Evolutionary conservation across 257 asterid genomes (phyloP).

Genomic region (Pogostemon cablin): DNA sequence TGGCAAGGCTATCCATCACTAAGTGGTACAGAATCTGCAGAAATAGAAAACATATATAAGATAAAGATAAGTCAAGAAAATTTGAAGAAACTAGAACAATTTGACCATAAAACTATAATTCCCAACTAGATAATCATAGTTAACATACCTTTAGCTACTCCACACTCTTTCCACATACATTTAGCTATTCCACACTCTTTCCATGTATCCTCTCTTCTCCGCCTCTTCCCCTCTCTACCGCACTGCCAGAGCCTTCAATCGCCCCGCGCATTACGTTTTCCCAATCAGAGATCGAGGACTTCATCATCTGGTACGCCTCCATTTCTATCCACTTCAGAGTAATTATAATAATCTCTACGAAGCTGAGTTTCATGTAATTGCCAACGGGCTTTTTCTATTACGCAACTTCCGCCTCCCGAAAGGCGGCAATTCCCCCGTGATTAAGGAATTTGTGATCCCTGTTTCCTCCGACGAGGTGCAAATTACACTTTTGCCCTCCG

Average conservation of each 20-base stretch:
- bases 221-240: constrained; percentile 58
- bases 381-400: constrained; percentile 64
- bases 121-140: too few relatives aligned
- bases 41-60: too few relatives aligned
- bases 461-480: constrained; percentile 53
- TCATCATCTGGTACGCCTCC: constrained; percentile 80
- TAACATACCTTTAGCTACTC: too few relatives aligned
- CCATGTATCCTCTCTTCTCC: constrained; percentile 24
- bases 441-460: constrained; percentile 72
- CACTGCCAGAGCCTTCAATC: constrained; percentile 66
- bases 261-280: constrained; percentile 63
- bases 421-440: constrained; percentile 25
- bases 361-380: constrained; percentile 78
- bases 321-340: constrained; percentile 46
- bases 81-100: too few relatives aligned
- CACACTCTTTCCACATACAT: too few relatives aligned
- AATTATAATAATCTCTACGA: constrained; percentile 28
- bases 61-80: too few relatives aligned
- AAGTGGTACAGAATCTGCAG: too few relatives aligned
- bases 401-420: constrained; percentile 47
- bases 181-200: too few relatives aligned
- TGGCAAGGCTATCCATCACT: too few relatives aligned
- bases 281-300: constrained; percentile 51
- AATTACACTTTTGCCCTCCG: constrained; percentile 56
- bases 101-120: too few relatives aligned